phyloP scores from a whole-genome alignment of 2,329 filamentous ascomycete species.

The Aspergillus fumigatus region DNA sequence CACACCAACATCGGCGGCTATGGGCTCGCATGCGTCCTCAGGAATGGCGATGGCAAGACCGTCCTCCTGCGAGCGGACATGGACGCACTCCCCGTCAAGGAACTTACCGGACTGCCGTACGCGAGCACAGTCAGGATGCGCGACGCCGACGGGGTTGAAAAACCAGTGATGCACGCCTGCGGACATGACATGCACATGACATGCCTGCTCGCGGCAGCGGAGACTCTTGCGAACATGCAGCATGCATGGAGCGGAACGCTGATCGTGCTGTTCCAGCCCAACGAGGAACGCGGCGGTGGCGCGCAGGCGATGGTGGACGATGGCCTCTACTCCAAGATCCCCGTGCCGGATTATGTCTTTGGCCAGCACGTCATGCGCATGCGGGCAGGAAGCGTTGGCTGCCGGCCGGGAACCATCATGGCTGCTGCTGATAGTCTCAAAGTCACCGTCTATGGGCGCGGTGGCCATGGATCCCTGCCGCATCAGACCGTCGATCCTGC shows the following conservation, averaged over 20 bases:
- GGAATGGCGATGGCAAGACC: conserved; percentile 41
- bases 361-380: conserved; percentile 54
- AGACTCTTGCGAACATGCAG: conserved; percentile 44
- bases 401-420: conserved; percentile 38
- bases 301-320: conserved; percentile 61
- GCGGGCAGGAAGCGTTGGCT: conserved; percentile 39
- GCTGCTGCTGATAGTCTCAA: conserved; percentile 44
- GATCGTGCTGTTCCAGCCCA: conserved; percentile 62
- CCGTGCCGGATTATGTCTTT: conserved; percentile 52
- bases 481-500: conserved; percentile 56
- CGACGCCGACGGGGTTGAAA: conserved; percentile 47
- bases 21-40: conserved; percentile 41
- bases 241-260: conserved; percentile 58
- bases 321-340: conserved; percentile 50
- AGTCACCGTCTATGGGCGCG: conserved; percentile 55
- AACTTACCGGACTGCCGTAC: conserved; percentile 47
- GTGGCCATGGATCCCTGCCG: conserved; percentile 55
- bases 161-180: conserved; percentile 59
- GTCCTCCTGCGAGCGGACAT: conserved; percentile 48
- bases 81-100: conserved; percentile 47
- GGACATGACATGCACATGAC: conserved; percentile 60
- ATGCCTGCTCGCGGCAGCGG: conserved; percentile 50
- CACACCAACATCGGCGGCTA: conserved; percentile 44
- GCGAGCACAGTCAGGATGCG: conserved; percentile 43
- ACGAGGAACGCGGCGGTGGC: conserved; percentile 60